Base-by-base conservation (phyloP, 2,329 filamentous ascomycete genomes). In the Xylariaceae sp. region DNA sequence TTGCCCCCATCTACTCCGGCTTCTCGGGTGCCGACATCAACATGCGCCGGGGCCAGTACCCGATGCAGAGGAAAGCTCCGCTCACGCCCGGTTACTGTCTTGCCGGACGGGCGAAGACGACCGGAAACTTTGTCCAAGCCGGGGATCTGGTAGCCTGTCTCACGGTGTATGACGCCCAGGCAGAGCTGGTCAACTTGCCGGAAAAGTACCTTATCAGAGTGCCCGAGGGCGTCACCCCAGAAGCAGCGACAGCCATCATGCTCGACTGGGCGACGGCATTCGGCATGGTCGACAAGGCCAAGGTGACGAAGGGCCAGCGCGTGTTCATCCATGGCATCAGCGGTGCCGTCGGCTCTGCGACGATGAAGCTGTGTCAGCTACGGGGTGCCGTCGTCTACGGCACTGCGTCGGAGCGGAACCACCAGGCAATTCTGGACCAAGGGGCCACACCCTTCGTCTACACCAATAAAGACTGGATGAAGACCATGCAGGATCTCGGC, bases 321-420 rank as follows among this genome's bases (percentile, higher is more conserved):
- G 78, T 82, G 40, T 82, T 82, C 62, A 67, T 82, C 16, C 80
- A 82, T 65, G 78, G 79, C 31, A 67, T 81, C 21, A 81, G 78
- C 58, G 80, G 80, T 26, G 78, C 79, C 6, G 79, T 82, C 1
- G 79, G 80, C 16, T 76, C 71, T 50, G 79, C 74, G 0, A 36
- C 76, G 19, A 73, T 78, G 69, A 71, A 67, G 1, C 69, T 82
- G 3, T 76, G 75, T 60, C 72, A 74, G 46, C 65, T 76, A 4
- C 68, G 73, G 41, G 80, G 80, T 19, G 80, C 79, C 19, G 70
- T 72, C 16, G 74, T 82, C 14, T 82, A 81, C 66, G 80, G 80
- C 28, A 82, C 80, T 0, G 79, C 80, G 0, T 77, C 76, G 1
- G 67, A 68, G 58, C 71, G 76, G 11, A 82, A 82, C 60, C 80